A percentile compares a stretch with the other conserved stretches of the same genome.
Conservation (phyloP, 2,329 filamentous ascomycete species). For the Fusarium sp. region DNA sequence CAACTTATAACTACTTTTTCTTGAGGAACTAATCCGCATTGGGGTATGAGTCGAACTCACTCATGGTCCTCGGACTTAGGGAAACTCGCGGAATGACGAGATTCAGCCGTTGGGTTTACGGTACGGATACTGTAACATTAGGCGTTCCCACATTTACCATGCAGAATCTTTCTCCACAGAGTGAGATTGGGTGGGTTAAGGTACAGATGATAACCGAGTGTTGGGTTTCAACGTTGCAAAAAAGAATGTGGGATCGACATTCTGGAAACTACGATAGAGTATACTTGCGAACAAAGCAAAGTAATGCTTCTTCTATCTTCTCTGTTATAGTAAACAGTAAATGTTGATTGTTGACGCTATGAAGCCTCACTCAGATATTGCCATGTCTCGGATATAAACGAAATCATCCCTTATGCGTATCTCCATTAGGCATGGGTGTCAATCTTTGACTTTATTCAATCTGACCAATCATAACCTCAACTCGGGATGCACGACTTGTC, state of each 20-base stretch:
- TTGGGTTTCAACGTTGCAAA: slow-evolving; percentile 14
- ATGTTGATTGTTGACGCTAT: background rate
- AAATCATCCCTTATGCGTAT: background rate
- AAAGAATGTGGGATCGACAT: background rate
- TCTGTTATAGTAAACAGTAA: background rate
- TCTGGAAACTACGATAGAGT: background rate
- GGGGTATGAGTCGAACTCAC: slow-evolving; percentile 11
- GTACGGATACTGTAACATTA: background rate
- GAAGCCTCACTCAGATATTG: background rate
- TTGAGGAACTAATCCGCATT: background rate
- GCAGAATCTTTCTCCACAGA: slow-evolving; percentile 4
- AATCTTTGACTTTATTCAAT: slow-evolving; percentile 14
- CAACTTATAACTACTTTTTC: background rate
- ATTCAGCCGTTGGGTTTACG: background rate
- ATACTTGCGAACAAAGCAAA: background rate
- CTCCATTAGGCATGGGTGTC: slow-evolving; percentile 2
- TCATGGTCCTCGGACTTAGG: slow-evolving; percentile 14
- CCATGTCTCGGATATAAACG: slow-evolving; percentile 10
- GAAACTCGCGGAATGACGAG: background rate
- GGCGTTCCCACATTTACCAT: background rate
- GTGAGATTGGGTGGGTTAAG: slow-evolving; percentile 25
- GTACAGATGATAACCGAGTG: slow-evolving; percentile 9
- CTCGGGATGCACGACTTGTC: background rate
- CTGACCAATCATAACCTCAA: slow-evolving; percentile 2
- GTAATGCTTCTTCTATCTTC: background rate